Evolutionary conservation across 2,329 filamentous ascomycete species (phyloP).

Genomic region (Leptographium lundbergii): DNA sequence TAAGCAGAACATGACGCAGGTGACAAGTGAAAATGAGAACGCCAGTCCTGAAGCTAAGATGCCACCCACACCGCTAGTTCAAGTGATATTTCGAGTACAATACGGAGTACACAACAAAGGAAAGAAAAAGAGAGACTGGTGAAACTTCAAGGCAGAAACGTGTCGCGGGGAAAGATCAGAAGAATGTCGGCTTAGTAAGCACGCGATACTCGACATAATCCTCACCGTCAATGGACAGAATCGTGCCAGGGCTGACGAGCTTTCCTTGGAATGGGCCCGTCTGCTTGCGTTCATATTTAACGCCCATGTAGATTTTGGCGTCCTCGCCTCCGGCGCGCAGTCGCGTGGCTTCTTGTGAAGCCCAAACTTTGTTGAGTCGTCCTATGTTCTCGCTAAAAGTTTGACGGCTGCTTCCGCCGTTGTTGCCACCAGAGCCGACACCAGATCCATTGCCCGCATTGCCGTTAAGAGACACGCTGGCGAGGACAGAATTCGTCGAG

Average conservation of each 20-base stretch:
- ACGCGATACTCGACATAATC: constrained; percentile 56
- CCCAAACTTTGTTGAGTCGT: constrained; percentile 43
- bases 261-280: constrained; percentile 50
- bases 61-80: not conserved
- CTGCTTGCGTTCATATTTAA: constrained; percentile 50
- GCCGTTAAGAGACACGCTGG: constrained; percentile 10
- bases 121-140: not conserved
- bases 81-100: not conserved
- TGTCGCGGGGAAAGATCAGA: constrained; percentile 21
- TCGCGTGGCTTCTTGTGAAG: constrained; percentile 35
- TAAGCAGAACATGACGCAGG: not conserved
- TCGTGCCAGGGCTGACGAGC: constrained; percentile 47
- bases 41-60: not conserved
- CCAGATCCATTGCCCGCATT: constrained; percentile 6
- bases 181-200: constrained; percentile 50
- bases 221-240: constrained; percentile 53
- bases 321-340: constrained; percentile 32
- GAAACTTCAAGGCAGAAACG: not conserved
- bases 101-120: not conserved
- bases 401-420: constrained; percentile 12
- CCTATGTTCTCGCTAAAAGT: constrained; percentile 36
- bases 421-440: constrained; percentile 13
- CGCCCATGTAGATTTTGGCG: constrained; percentile 43
- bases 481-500: not conserved
- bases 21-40: not conserved